Evolutionary conservation across 805 yeast genomes (phyloP), one percentile per base, ranked within the genome.

Genomic region (Kuraishia hungarica): DNA sequence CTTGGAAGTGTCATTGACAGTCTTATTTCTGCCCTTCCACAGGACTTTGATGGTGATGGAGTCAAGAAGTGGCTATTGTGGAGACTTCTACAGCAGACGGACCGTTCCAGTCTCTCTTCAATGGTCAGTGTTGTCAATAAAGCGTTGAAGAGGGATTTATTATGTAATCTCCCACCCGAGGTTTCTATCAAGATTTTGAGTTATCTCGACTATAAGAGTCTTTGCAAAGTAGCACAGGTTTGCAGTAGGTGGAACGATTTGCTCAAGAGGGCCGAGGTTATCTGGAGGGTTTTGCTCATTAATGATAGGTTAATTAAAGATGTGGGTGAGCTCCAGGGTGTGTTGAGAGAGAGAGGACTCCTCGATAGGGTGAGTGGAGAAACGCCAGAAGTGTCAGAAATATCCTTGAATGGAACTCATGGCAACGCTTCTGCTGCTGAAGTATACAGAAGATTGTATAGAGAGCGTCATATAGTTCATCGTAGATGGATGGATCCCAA

Each of bases 401-500:
- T 11, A 28, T 28, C 10, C 35, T 11, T 71, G 70, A 58, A 55
- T 64, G 49, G 10, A 28, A 28, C n/a, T n/a, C n/a, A n/a, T n/a
- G n/a, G n/a, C 17, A 35, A 35, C 43, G 43, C n/a, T 15, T 22
- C 17, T 48, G 26, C 17, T 17, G 55, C 51, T n/a, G 39, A 50
- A 23, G 39, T 68, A 29, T 81, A 78, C 61, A 83, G 79, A 68
- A 72, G 79, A 43, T 73, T 84, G 57, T 88, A 84, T 70, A 80
- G 85, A 55, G 79, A 87, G 61, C 75, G 87, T 50, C 65, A 71
- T 26, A 67, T 80, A 10, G 81, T 87, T 46, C 74, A 82, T 48
- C 72, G 75, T 54, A 82, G 94, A 66, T 94, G 99, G 98, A 86
- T 83, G 80, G 78, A 85, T 61, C 87, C 92, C 1, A 70, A 69